Conservation (phyloP, 257 asterid genomes). For the Fraxinus anomala region DNA sequence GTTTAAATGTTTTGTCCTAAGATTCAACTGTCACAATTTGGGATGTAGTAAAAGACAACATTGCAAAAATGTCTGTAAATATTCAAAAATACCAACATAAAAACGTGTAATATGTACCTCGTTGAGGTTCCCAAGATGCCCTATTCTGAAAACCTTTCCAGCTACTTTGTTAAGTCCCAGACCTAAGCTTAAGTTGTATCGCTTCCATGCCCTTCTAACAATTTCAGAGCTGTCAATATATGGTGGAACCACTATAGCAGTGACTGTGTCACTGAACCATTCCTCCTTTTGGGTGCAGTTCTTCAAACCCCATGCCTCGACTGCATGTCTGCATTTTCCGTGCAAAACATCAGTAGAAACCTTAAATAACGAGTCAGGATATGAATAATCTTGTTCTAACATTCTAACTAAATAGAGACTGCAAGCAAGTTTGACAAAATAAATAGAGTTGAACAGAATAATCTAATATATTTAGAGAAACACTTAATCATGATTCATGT, state of each 20-base stretch:
- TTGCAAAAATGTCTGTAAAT: no score
- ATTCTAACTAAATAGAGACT: background rate
- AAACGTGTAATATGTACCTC: constrained; percentile 49
- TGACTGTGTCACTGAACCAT: constrained; percentile 93
- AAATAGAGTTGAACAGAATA: background rate
- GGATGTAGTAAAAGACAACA: no score
- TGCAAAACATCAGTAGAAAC: background rate
- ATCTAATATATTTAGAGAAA: background rate
- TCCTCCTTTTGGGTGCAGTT: constrained; percentile 98
- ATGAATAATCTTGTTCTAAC: background rate
- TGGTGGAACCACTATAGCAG: constrained; percentile 88
- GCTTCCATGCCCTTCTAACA: constrained; percentile 82
- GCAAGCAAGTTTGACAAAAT: background rate
- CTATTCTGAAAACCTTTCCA: constrained; percentile 96
- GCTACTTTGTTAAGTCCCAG: constrained; percentile 98
- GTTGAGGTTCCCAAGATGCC: constrained; percentile 93
- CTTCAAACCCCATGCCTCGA: constrained; percentile 99
- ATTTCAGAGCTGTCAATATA: constrained; percentile 77
- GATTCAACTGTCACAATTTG: no score
- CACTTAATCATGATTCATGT: background rate
- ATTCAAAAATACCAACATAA: background rate
- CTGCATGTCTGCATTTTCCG: constrained; percentile 67
- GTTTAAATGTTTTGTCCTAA: no score
- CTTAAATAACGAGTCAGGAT: background rate
- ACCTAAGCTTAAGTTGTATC: constrained; percentile 96